These are phyloP conservation scores for Exophiala viscosa DNA, from an alignment of 2,329 filamentous ascomycete genomes.

Conservation along the genomic window DNA sequence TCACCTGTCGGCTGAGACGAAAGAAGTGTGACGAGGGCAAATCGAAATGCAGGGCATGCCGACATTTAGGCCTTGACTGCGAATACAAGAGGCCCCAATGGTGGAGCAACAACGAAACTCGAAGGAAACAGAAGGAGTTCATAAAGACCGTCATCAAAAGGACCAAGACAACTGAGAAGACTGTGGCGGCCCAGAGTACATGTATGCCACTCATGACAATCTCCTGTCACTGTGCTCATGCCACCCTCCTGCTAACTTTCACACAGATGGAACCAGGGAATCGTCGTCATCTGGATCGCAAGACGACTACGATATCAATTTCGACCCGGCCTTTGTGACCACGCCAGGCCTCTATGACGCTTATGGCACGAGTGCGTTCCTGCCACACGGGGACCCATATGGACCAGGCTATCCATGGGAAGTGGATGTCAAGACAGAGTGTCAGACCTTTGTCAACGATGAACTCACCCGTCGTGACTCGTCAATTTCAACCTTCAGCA, in stretches of 20 bases:
- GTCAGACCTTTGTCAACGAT: constrained; percentile 90
- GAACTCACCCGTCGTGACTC: constrained; percentile 81
- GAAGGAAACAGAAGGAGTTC: constrained; percentile 81
- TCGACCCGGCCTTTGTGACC: constrained; percentile 62
- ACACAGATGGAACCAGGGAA: constrained; percentile 50
- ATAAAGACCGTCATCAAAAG: constrained; percentile 98
- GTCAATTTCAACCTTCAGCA: constrained; percentile 86
- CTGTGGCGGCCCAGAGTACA: constrained; percentile 48
- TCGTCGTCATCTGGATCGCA: constrained; percentile 73
- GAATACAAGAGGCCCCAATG: constrained; percentile 96
- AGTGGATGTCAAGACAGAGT: constrained; percentile 92
- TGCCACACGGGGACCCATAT: constrained; percentile 54
- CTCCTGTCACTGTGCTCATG: not conserved
- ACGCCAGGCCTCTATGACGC: constrained; percentile 40
- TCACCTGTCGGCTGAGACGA: constrained; percentile 63
- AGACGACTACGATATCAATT: constrained; percentile 61
- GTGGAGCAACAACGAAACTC: constrained; percentile 92
- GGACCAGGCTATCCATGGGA: constrained; percentile 67
- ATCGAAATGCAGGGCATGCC: constrained; percentile 61
- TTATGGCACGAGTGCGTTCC: constrained; percentile 45
- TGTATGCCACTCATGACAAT: constrained; percentile 7
- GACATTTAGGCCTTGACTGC: constrained; percentile 74
- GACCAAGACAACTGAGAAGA: constrained; percentile 90
- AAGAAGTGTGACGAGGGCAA: constrained; percentile 70
- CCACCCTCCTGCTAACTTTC: constrained; percentile 3